Evolutionary conservation across 2,329 filamentous ascomycete species (phyloP), one percentile per base, ranked within the genome.

Genomic region (Aspergillaceae sp.): DNA sequence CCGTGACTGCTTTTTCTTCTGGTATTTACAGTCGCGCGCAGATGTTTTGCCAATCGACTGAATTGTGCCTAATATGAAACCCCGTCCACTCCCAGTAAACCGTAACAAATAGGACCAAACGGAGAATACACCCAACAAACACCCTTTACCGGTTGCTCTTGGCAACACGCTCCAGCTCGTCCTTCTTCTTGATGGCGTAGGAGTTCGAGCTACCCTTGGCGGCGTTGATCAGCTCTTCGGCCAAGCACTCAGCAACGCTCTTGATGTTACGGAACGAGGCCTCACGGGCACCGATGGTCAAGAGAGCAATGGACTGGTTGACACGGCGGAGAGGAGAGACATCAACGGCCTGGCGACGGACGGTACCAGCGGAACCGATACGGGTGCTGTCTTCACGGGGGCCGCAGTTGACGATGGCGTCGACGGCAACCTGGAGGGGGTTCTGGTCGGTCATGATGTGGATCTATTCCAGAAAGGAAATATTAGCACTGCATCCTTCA

Each of bases 361-460:
- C 92, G 77, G 92, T 98, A 87, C 92, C 92, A 61, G 92, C 92
- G 69, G 87, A 94, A 76, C 94, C 92, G 70, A 98, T 98, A 86
- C 92, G 87, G 78, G 92, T 98, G 75, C 84, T 90, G 82, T 98
- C 92, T 91, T 98, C 92, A 74, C 92, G 91, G 75, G 92, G 92
- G 73, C 92, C 92, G 80, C 92, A 98, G 88, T 98, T 98, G 84
- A 97, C 92, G 64, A 98, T 96, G 74, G 92, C 92, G 70, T 98
- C 92, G 68, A 98, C 92, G 70, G 91, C 90, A 70, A 98, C 84
- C 82, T 98, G 92, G 81, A 98, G 94, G 71, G 92, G 92, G 86
- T 98, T 98, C 82, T 97, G 92, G 82, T 98, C 92, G 82, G 94
- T 97, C 89, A 97, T 97, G 78, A 98, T 90, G 87, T 97, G 90